Percentiles rank a stretch among this genome's conserved stretches.
These are phyloP conservation scores for Cynanchum wilfordii DNA, from an alignment of 257 asterid genomes.

Conservation along the genomic window DNA sequence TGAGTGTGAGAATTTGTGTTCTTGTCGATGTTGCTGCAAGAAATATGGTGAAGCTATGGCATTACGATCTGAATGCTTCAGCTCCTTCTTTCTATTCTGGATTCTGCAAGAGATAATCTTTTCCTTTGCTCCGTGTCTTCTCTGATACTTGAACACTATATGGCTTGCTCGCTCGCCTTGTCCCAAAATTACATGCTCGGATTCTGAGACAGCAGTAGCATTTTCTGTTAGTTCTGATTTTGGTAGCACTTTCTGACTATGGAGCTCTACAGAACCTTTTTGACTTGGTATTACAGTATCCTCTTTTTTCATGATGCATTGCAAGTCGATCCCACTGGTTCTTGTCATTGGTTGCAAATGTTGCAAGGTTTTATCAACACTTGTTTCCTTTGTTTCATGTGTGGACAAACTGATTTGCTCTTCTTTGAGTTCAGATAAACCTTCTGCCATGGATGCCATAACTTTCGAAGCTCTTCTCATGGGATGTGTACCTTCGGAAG, in stretches of 20 bases:
- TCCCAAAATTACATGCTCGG: background rate
- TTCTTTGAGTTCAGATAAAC: background rate
- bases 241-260: background rate
- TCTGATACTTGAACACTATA: background rate
- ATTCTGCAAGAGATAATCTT: background rate
- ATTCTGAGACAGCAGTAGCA: background rate
- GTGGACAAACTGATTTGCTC: background rate
- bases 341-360: background rate
- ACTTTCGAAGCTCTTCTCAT: too few relatives aligned
- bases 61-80: background rate
- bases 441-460: background rate
- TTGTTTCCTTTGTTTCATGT: slow-evolving; percentile 3
- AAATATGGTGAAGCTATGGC: background rate
- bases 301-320: background rate
- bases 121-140: background rate
- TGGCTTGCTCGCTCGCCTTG: too few relatives aligned
- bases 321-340: background rate
- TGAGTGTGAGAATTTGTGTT: background rate
- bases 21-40: background rate
- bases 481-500: background rate
- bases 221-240: background rate
- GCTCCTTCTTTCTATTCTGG: background rate
- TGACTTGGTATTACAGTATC: background rate
- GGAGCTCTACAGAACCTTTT: background rate
- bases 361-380: background rate